These are phyloP conservation scores for Eucalyptus microcorys DNA, from an alignment of 345 rosid species.

Conservation along the genomic window DNA sequence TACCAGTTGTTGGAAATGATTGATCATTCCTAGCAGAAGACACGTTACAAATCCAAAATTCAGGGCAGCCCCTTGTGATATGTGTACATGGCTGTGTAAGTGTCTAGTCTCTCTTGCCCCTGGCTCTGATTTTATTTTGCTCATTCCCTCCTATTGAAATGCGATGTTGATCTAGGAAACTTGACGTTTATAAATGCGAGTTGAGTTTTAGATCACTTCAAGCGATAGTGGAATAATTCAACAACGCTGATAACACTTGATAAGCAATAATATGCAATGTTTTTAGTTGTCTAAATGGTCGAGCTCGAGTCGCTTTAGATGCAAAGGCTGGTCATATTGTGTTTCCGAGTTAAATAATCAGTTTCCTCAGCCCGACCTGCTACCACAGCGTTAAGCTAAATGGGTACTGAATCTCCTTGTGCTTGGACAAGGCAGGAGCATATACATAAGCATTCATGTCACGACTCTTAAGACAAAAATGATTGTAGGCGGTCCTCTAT, in stretches of 20 bases:
- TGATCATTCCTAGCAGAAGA: background rate
- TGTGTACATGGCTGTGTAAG: background rate
- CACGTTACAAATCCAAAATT: background rate
- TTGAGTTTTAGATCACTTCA: background rate
- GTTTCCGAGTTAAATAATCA: background rate
- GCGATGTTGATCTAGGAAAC: background rate
- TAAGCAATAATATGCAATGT: accelerated
- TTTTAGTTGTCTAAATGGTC: background rate
- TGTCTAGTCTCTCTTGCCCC: background rate
- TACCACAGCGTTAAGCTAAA: background rate
- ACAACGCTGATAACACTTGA: too few species aligned
- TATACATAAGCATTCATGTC: background rate
- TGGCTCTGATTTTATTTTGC: background rate
- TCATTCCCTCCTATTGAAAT: background rate
- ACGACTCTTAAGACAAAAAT: too few species aligned
- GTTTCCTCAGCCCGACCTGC: background rate
- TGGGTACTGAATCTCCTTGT: background rate
- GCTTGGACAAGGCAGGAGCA: background rate
- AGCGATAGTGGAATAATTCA: too few species aligned
- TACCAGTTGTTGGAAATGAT: background rate
- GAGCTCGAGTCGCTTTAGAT: background rate
- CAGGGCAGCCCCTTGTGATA: background rate
- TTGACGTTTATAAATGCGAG: background rate
- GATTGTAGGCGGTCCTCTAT: too few species aligned
- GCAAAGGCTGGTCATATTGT: background rate